Conservation (phyloP, 805 yeast species). For the Hanseniaspora vineae region DNA sequence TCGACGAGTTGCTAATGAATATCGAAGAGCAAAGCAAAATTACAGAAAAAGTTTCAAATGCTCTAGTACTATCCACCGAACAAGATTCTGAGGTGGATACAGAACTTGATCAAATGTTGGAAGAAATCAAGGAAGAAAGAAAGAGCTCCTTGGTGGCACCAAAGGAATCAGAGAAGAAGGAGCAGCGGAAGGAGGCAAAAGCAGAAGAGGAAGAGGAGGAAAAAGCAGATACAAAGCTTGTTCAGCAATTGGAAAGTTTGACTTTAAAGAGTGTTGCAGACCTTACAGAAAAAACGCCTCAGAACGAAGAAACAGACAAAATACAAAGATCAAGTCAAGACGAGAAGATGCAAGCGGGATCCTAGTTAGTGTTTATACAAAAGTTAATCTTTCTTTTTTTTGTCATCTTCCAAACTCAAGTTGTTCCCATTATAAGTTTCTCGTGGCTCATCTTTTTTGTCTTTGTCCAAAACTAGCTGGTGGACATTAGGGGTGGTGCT, state of each 20-base stretch:
- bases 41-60: slow-evolving; percentile 16
- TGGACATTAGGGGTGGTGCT: slow-evolving; percentile 22
- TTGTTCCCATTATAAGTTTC: slow-evolving; percentile 47
- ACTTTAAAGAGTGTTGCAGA: background rate
- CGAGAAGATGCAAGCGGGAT: background rate
- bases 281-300: background rate
- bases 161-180: slow-evolving; percentile 1
- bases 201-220: background rate
- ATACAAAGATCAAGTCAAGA: background rate
- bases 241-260: background rate
- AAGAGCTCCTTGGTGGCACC: no score
- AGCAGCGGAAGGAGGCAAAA: slow-evolving; percentile 6
- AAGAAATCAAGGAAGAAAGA: slow-evolving; percentile 8
- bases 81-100: slow-evolving; percentile 26
- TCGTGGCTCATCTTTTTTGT: slow-evolving; percentile 24
- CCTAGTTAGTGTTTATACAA: background rate
- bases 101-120: slow-evolving; percentile 27
- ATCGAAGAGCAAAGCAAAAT: slow-evolving; percentile 30
- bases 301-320: background rate
- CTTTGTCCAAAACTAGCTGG: slow-evolving; percentile 17
- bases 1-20: slow-evolving; percentile 29
- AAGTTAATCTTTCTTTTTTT: slow-evolving; percentile 5
- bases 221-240: background rate
- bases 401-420: slow-evolving; percentile 33
- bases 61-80: slow-evolving; percentile 12